Evolutionary conservation across 768 basidiomycete genomes (phyloP).

Genomic region (Leucogyrophana mollusca): DNA sequence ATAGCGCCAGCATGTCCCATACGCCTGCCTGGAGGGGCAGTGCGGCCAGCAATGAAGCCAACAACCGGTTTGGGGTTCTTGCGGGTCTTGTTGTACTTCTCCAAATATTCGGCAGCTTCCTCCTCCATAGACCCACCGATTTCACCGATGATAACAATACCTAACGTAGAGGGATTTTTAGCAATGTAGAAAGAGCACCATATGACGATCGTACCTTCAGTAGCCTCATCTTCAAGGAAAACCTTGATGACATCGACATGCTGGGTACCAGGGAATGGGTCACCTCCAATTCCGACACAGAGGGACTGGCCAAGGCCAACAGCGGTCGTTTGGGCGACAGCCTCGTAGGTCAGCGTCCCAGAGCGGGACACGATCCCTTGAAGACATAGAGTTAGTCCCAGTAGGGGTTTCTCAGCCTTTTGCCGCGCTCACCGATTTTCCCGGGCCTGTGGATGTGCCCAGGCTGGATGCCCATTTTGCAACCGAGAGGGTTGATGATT

Average conservation of each 20-base stretch:
- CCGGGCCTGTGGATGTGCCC: constrained; percentile 97
- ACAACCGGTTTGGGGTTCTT: constrained; percentile 91
- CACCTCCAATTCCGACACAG: constrained; percentile 96
- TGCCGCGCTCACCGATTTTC: constrained; percentile 74
- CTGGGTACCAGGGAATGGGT: constrained; percentile 95
- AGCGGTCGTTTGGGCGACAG: constrained; percentile 94
- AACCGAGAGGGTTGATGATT: constrained; percentile 94
- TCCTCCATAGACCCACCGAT: constrained; percentile 99
- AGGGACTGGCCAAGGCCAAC: constrained; percentile 96
- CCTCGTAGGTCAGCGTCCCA: constrained; percentile 96
- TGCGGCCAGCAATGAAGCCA: constrained; percentile 96
- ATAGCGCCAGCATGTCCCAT: constrained; percentile 99
- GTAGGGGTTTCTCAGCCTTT: too few relatives aligned
- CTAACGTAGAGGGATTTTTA: constrained; percentile 35
- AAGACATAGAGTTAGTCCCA: neutral
- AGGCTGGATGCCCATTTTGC: constrained; percentile 99
- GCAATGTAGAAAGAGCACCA: neutral
- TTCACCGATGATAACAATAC: constrained; percentile 97
- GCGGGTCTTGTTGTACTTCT: constrained; percentile 88
- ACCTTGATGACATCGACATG: constrained; percentile 96
- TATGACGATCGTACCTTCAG: constrained; percentile 62
- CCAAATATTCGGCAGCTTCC: constrained; percentile 95
- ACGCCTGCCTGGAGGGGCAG: constrained; percentile 95
- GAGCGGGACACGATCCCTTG: constrained; percentile 93
- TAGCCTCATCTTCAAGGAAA: constrained; percentile 91